Percentiles rank a stretch among this genome's conserved stretches.
phyloP scores from a whole-genome alignment of 495 filamentous ascomycete species.

The Tetracladium setigerum region DNA sequence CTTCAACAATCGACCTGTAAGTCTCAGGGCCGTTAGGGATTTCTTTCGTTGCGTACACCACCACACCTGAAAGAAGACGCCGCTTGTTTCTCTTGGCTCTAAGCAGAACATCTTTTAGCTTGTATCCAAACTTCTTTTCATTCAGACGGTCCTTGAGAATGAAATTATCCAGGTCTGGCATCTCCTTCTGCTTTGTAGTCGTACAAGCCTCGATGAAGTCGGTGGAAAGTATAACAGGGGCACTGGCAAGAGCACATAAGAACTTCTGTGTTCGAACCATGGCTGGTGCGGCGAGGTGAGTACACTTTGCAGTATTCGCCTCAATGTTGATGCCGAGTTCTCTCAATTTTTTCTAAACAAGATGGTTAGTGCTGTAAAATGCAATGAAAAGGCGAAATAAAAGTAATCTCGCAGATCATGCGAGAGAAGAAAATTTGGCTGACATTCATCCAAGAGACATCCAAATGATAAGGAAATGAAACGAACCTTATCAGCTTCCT shows the following conservation, averaged over 20 bases:
- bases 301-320: slow-evolving; percentile 63
- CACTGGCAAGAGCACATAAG: slow-evolving; percentile 72
- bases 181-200: slow-evolving; percentile 37
- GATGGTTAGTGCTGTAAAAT: slow-evolving; percentile 19
- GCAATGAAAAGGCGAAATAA: background rate
- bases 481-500: slow-evolving; percentile 74
- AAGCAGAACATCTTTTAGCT: slow-evolving; percentile 52
- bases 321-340: slow-evolving; percentile 76
- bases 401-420: too few relatives aligned
- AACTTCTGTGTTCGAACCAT: slow-evolving; percentile 91
- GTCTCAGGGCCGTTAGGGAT: slow-evolving; percentile 76
- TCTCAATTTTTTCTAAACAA: slow-evolving; percentile 64
- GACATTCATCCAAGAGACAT: background rate
- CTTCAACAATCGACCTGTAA: slow-evolving; percentile 73
- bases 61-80: slow-evolving; percentile 60
- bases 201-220: slow-evolving; percentile 76
- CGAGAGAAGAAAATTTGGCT: slow-evolving; percentile 17
- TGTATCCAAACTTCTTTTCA: slow-evolving; percentile 62
- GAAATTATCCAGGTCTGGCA: slow-evolving; percentile 53
- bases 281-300: slow-evolving; percentile 79
- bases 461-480: background rate
- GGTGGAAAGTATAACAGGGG: slow-evolving; percentile 62
- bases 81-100: slow-evolving; percentile 70
- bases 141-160: slow-evolving; percentile 59
- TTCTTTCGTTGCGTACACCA: slow-evolving; percentile 71